Percentiles rank a stretch among this genome's conserved stretches.
Evolutionary conservation across 805 yeast species (phyloP).

Genomic region (Yamadazyma olivae): DNA sequence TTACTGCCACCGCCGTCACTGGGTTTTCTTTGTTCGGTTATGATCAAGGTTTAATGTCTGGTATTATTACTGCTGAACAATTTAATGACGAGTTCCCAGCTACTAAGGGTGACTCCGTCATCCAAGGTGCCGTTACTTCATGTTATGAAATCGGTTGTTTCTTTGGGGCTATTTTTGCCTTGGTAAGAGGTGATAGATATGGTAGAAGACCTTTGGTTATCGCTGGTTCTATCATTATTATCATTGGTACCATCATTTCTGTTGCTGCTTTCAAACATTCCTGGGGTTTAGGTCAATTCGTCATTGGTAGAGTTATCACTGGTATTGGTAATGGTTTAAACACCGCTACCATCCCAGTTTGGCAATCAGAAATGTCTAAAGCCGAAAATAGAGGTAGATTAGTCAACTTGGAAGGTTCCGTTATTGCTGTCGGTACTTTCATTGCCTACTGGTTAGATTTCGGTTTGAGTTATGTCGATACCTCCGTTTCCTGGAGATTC

Average conservation of each 20-base stretch:
- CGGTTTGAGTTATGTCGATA: slow-evolving; percentile 62
- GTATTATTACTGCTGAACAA: slow-evolving; percentile 37
- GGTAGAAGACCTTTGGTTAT: slow-evolving; percentile 43
- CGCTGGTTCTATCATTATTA: slow-evolving; percentile 35
- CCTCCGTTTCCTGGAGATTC: slow-evolving; percentile 42
- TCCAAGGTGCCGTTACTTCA: slow-evolving; percentile 69
- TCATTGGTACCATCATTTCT: slow-evolving; percentile 41
- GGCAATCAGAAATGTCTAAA: slow-evolving; percentile 46
- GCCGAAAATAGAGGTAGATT: slow-evolving; percentile 41
- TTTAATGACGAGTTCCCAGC: slow-evolving; percentile 40
- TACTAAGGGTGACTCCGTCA: slow-evolving; percentile 29
- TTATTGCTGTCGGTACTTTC: slow-evolving; percentile 65
- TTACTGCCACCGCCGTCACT: slow-evolving; percentile 25
- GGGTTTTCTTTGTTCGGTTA: slow-evolving; percentile 33
- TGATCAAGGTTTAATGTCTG: slow-evolving; percentile 45
- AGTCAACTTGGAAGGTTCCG: slow-evolving; percentile 46
- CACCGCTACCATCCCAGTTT: slow-evolving; percentile 44
- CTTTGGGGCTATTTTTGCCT: slow-evolving; percentile 42
- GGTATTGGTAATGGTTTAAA: slow-evolving; percentile 41
- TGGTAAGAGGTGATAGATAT: slow-evolving; percentile 34
- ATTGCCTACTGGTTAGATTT: slow-evolving; percentile 65
- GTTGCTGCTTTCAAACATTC: slow-evolving; percentile 32
- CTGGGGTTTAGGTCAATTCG: slow-evolving; percentile 67
- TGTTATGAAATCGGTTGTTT: slow-evolving; percentile 63
- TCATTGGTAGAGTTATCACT: slow-evolving; percentile 54